phyloP scores from a whole-genome alignment of 2,329 filamentous ascomycete genomes.

The Arthrobotrys megalospora region DNA sequence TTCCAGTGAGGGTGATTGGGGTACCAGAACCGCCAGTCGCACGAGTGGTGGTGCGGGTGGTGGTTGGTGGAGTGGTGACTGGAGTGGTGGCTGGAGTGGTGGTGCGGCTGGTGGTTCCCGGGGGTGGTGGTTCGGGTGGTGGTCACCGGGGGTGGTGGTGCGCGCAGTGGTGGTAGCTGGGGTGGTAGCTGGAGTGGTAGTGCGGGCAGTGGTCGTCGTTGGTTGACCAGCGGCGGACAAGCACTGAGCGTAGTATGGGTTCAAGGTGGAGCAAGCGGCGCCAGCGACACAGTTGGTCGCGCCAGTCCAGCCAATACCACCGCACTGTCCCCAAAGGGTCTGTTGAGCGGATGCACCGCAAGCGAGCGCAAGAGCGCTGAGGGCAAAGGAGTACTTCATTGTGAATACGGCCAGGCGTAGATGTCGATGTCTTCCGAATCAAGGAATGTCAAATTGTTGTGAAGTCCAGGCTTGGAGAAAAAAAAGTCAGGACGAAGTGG shows the following conservation, averaged over 20 bases:
- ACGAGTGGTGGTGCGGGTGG: conserved; percentile 33
- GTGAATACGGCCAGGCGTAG: conserved; percentile 51
- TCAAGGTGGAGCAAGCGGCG: conserved; percentile 61
- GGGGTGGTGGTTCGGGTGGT: conserved; percentile 14
- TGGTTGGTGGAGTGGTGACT: conserved; percentile 25
- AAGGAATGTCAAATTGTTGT: conserved; percentile 52
- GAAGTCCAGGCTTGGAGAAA: conserved; percentile 58
- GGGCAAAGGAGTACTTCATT: conserved; percentile 60
- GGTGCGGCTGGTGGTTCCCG: conserved; percentile 7
- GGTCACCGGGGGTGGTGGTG: conserved; percentile 26
- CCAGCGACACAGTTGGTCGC: conserved; percentile 62
- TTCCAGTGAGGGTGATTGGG: conserved; percentile 65
- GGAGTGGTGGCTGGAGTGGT: conserved; percentile 29
- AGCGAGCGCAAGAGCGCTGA: conserved; percentile 60
- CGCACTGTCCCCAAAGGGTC: conserved; percentile 57
- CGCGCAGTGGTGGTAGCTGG: conserved; percentile 20
- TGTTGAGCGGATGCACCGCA: conserved; percentile 57
- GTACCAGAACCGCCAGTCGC: conserved; percentile 16
- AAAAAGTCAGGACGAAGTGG: conserved; percentile 52
- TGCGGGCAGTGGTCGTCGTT: conserved; percentile 33
- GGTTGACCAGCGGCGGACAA: conserved; percentile 49
- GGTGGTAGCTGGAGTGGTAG: conserved; percentile 27
- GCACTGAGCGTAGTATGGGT: conserved; percentile 64
- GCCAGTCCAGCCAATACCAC: conserved; percentile 62
- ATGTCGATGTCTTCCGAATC: conserved; percentile 49